Evolutionary conservation across 495 filamentous ascomycete species (phyloP), one percentile per base, ranked within the genome.

Genomic region (Podospora anserina): DNA sequence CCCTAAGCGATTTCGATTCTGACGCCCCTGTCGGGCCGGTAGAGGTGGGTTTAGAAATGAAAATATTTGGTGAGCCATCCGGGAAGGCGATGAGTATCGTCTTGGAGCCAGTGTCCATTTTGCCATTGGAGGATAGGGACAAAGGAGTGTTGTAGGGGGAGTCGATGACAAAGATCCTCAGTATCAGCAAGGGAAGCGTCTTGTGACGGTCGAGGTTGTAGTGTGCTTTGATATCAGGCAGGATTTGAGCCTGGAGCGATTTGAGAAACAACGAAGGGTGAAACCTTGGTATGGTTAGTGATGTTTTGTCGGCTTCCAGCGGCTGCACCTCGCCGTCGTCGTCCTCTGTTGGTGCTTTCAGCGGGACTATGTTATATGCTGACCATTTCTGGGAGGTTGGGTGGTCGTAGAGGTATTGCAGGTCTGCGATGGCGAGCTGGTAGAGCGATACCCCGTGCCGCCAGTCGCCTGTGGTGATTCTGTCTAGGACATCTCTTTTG

Each of bases 401-500:
- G 71, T 92, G 90, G 72, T 93, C 90, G 71, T 93, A 86, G n/a
- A 94, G 81, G 74, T 92, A 83, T 68, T 90, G 89, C 16, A 92
- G 78, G 71, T 96, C 92, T 18, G 89, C 88, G 84, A 92, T 93
- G 61, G 91, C 92, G 4, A 94, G 81, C 74, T 93, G 91, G 69
- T 90, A 91, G 18, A 96, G 78, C 1, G 85, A 89, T 23, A 96
- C 80, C 1, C 92, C 92, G 63, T 88, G 84, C 23, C 91, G 83
- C 92, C 92, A 96, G 75, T 96, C 92, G 57, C 91, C 91, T 67
- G 93, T 89, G 0, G 90, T 71, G 54, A 96, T 89, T 32, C 91
- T 84, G 71, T 92, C 91, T 6, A 91, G 80, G 4, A 94, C 85
- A 74, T 96, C 92, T 60, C 88, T 83, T 70, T 89, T 91, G 11